Evolutionary conservation across 1,284 basidiomycete species (phyloP), one percentile per base, ranked within the genome.

Genomic region (Ceratobasidium sp.): DNA sequence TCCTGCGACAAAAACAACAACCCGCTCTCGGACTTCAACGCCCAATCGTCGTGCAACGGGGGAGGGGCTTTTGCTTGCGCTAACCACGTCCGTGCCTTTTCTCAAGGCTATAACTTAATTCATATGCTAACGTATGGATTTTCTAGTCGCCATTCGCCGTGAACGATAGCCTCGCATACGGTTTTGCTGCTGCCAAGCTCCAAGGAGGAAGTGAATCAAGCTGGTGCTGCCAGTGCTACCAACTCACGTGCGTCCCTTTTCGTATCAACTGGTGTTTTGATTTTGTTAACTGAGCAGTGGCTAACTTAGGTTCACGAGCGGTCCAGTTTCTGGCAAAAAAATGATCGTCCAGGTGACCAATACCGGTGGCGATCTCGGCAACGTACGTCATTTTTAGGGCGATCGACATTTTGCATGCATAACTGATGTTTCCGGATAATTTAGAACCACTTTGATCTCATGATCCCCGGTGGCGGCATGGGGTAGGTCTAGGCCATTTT

Each of bases 201-300:
- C 61, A 79, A 66, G 80, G 80, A 23, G 46, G 63, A 12, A 39
- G 75, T 12, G 80, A 80, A 26, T 70, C 68, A 10, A 28, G 55
- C 10, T 80, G 80, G 80, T 80, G 80, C 76, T 80, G 80, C 75
- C 73, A 79, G n/a, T 80, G 80, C 64, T 80, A 80, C 67, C 58
- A 80, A 56, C 72, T 80, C n/a, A 80, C 79, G 70, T 79, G 49
- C 33, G 78, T 51, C 26, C 6, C 58, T 40, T 60, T 13, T 39
- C 15, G 20, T 13, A 42, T 58, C 20, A 18, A 13, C 53, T 46
- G 44, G 44, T 46, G 44, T n/a, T n/a, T n/a, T n/a, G n/a, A n/a
- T n/a, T n/a, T n/a, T n/a, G n/a, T n/a, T n/a, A n/a, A n/a, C n/a
- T n/a, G n/a, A n/a, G n/a, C n/a, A n/a, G n/a, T n/a, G n/a, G n/a